Base-by-base conservation (phyloP, 1,284 basidiomycete genomes). In the Cutaneotrichosporon dermatis region DNA sequence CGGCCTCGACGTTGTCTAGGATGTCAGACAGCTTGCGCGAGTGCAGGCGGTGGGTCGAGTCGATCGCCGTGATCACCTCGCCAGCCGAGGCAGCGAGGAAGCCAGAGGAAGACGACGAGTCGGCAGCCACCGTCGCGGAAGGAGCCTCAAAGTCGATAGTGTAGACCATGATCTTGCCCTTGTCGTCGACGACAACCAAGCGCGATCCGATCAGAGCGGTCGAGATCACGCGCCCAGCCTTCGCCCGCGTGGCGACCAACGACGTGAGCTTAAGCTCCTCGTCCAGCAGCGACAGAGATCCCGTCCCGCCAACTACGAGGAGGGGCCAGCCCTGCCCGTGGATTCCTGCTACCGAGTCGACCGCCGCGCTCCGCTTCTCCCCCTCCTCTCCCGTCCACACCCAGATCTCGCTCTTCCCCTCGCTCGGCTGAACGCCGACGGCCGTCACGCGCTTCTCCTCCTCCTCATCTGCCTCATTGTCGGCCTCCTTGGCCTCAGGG, bases 331-430 rank as follows among this genome's bases (percentile, higher is more conserved):
- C 54, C 1, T 52, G 48, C 16, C 46, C 46, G 49, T 59, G 59
- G 5, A 64, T 40, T 4, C 51, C 54, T n/a, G 59, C 54, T n/a
- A 57, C 62, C n/a, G 59, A 44, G 16, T 54, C 51, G 15, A 59
- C 48, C 10, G 49, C 4, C 4, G 61, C 57, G 1, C 57, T 51
- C 33, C 60, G 53, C 60, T 71, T 70, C 51, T 68, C 67, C 2
- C 64, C 64, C 34, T 74, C 73, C 41, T 78, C 73, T 1, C 74
- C 73, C 35, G 50, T 61, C 76, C 75, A 77, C 0, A 73, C 54
- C 73, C 74, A 77, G 1, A 76, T 10, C 51, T 69, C 63, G 36
- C 66, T 56, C 11, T 61, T 63, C 36, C 60, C 63, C 25, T 74
- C 68, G 1, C 70, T 67, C 15, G 54, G 49, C 12, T 64, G 51